phyloP scores from a whole-genome alignment of 2,329 filamentous ascomycete genomes.

The Neopestalotiopsis sp. region DNA sequence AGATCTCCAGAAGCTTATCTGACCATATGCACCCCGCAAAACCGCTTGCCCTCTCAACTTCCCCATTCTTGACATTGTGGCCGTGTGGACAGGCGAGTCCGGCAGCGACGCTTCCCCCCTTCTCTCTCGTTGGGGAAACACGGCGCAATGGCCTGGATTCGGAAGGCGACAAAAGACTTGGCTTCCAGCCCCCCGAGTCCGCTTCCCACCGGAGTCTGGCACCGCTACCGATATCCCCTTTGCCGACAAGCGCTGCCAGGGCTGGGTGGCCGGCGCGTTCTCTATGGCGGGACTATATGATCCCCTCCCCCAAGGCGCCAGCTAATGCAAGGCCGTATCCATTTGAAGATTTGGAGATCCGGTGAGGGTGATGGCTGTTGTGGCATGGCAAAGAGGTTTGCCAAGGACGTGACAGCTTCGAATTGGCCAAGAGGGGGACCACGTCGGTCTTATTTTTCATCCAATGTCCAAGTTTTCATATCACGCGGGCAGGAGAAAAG shows the following conservation, averaged over 20 bases:
- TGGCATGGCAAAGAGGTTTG: too few relatives aligned
- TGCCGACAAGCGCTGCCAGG: not conserved
- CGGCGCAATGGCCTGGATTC: not conserved
- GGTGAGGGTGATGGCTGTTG: not conserved
- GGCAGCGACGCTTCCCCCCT: not conserved
- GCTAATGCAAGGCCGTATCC: not conserved
- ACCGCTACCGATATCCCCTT: not conserved
- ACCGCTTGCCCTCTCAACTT: not conserved
- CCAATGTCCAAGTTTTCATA: not conserved
- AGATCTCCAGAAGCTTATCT: conserved; percentile 11
- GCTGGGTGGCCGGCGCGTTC: not conserved
- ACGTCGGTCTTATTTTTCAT: not conserved
- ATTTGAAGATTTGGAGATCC: not conserved
- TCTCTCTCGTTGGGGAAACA: too few relatives aligned
- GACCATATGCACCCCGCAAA: conserved; percentile 5
- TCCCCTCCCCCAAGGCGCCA: not conserved
- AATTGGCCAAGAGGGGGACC: not conserved
- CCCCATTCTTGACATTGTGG: not conserved
- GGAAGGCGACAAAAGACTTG: not conserved
- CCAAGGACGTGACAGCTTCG: not conserved
- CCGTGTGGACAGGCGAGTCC: not conserved
- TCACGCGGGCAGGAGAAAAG: not conserved
- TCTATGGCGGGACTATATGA: conserved; percentile 4
- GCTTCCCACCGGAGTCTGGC: not conserved
- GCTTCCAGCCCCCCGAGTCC: not conserved